Percentiles rank a stretch among this genome's conserved stretches.
phyloP scores from a whole-genome alignment of 2,329 filamentous ascomycete genomes.

The Calycina herbarum region DNA sequence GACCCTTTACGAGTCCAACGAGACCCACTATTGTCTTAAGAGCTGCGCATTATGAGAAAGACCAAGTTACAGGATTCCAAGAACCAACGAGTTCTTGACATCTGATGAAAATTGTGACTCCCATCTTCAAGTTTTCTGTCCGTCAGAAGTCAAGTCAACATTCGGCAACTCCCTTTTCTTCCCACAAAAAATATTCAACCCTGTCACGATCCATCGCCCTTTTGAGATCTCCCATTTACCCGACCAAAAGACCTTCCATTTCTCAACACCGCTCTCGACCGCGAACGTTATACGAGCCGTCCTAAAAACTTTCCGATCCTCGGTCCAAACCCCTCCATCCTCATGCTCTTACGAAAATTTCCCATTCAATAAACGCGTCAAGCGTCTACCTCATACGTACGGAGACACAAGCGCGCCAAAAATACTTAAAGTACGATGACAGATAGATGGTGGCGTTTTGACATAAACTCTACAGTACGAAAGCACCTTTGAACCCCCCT shows the following conservation, averaged over 20 bases:
- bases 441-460: constrained; percentile 2
- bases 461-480: not conserved
- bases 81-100: not conserved
- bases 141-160: not conserved
- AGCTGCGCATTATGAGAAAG: not conserved
- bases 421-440: not conserved
- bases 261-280: not conserved
- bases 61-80: not conserved
- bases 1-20: not conserved
- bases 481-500: not conserved
- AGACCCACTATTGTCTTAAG: not conserved
- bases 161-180: not conserved
- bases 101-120: not conserved
- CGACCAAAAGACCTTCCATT: not conserved
- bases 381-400: not conserved
- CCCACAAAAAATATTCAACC: not conserved
- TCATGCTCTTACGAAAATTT: not conserved
- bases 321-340: not conserved
- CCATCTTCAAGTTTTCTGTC: not conserved
- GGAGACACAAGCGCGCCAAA: not conserved
- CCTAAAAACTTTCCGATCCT: not conserved
- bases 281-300: not conserved
- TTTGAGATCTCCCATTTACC: constrained; percentile 1
- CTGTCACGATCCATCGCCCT: not conserved
- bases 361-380: not conserved